Conservation (phyloP, 2,329 filamentous ascomycete genomes). For the Diaporthe citriasiana region DNA sequence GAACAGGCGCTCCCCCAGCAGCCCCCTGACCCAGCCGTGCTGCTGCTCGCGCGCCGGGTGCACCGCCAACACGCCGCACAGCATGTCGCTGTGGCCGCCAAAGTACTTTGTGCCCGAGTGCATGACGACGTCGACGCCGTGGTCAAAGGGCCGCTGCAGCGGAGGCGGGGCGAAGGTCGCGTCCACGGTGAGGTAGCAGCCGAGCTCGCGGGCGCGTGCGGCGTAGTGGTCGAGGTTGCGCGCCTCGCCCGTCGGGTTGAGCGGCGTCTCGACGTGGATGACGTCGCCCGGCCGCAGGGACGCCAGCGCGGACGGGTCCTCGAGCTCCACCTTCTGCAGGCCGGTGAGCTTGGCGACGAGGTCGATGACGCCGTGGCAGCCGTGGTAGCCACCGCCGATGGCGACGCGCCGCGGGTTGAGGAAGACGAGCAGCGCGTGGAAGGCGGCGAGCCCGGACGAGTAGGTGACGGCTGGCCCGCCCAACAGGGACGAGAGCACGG, state of each 20-base stretch:
- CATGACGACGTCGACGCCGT: constrained; percentile 89
- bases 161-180: constrained; percentile 94
- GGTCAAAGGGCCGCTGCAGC: constrained; percentile 85
- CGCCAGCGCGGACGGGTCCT: constrained; percentile 59
- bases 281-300: constrained; percentile 83
- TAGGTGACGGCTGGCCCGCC: constrained; percentile 82
- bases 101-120: constrained; percentile 97
- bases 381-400: constrained; percentile 91
- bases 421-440: constrained; percentile 88
- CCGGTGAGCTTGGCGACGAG: constrained; percentile 83
- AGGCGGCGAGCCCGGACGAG: constrained; percentile 86
- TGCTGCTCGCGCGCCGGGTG: constrained; percentile 57
- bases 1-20: constrained; percentile 79
- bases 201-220: constrained; percentile 76
- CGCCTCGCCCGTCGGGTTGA: constrained; percentile 91
- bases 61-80: constrained; percentile 86
- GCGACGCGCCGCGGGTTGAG: constrained; percentile 86
- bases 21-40: constrained; percentile 69
- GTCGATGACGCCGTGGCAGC: constrained; percentile 87
- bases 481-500: constrained; percentile 81
- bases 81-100: constrained; percentile 93
- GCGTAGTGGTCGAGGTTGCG: constrained; percentile 81
- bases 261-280: constrained; percentile 91
- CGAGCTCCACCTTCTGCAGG: constrained; percentile 79
- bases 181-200: constrained; percentile 86